Conservation (phyloP, 2,329 filamentous ascomycete species). For the Nigrospora sphaerica region DNA sequence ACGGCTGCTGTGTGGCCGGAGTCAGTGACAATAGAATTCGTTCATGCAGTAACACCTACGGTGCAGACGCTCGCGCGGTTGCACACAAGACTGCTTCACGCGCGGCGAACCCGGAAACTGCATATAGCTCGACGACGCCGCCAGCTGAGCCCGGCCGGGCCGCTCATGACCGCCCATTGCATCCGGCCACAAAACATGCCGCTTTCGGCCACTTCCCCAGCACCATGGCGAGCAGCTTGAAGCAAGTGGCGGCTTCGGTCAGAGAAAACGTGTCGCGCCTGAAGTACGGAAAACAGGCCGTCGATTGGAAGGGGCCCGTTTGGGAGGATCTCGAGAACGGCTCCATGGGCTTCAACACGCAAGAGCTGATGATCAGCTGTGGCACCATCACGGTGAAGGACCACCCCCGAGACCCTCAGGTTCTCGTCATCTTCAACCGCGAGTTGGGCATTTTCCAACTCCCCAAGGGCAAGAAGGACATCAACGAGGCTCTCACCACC, state of each 20-base stretch:
- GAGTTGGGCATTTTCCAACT: constrained; percentile 2
- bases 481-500: background rate
- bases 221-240: too few relatives aligned
- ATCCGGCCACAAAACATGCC: too few relatives aligned
- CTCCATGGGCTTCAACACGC: constrained; percentile 1
- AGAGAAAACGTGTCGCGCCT: background rate
- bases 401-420: background rate
- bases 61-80: too few relatives aligned
- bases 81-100: too few relatives aligned
- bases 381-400: constrained; percentile 5
- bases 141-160: too few relatives aligned
- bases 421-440: constrained; percentile 2
- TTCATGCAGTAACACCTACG: too few relatives aligned
- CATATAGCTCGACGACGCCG: too few relatives aligned
- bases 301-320: background rate
- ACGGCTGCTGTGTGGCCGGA: too few relatives aligned
- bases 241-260: background rate
- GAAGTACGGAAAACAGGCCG: background rate
- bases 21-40: too few relatives aligned
- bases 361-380: constrained; percentile 5
- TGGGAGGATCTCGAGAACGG: constrained; percentile 2
- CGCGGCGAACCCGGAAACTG: too few relatives aligned
- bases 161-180: too few relatives aligned
- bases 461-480: constrained; percentile 2
- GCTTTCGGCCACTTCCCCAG: too few relatives aligned